phyloP scores from a whole-genome alignment of 2,329 filamentous ascomycete species.

The Cyanodermella asteris region DNA sequence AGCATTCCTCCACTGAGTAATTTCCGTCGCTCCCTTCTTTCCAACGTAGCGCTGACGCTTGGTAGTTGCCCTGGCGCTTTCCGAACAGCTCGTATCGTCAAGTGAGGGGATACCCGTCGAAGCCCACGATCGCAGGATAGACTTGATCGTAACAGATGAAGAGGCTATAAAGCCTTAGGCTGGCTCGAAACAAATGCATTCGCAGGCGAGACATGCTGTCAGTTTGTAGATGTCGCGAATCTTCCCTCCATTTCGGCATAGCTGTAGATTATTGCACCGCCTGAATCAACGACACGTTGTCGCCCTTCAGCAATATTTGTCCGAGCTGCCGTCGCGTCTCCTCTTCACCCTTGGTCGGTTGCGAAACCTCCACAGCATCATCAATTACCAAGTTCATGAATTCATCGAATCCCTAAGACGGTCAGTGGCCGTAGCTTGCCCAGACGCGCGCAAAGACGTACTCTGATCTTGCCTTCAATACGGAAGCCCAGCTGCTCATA shows the following conservation, averaged over 20 bases:
- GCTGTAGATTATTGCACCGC: constrained; percentile 19
- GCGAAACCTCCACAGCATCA: constrained; percentile 79
- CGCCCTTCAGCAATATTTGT: constrained; percentile 70
- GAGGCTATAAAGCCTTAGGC: too few relatives aligned
- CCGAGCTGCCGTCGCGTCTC: constrained; percentile 61
- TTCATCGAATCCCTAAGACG: constrained; percentile 76
- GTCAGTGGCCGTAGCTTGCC: constrained; percentile 6
- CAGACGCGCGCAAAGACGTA: too few relatives aligned
- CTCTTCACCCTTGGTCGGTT: constrained; percentile 59
- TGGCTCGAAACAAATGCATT: too few relatives aligned
- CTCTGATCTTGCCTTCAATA: constrained; percentile 91
- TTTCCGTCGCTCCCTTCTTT: constrained; percentile 11
- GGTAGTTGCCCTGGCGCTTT: constrained; percentile 57
- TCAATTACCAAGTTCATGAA: constrained; percentile 98
- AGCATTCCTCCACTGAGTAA: constrained; percentile 41
- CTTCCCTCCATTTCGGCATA: neutral
- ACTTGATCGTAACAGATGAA: too few relatives aligned
- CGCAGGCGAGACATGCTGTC: too few relatives aligned
- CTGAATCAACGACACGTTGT: constrained; percentile 70
- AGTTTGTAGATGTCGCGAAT: too few relatives aligned
- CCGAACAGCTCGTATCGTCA: constrained; percentile 57
- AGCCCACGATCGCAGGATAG: constrained; percentile 55
- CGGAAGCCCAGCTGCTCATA: constrained; percentile 88
- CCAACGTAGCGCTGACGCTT: constrained; percentile 12
- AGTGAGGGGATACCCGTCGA: constrained; percentile 50